Percentiles rank a stretch among this genome's conserved stretches.
These are phyloP conservation scores for Nakazawaea wyomingensis DNA, from an alignment of 805 yeast genomes.

Conservation along the genomic window DNA sequence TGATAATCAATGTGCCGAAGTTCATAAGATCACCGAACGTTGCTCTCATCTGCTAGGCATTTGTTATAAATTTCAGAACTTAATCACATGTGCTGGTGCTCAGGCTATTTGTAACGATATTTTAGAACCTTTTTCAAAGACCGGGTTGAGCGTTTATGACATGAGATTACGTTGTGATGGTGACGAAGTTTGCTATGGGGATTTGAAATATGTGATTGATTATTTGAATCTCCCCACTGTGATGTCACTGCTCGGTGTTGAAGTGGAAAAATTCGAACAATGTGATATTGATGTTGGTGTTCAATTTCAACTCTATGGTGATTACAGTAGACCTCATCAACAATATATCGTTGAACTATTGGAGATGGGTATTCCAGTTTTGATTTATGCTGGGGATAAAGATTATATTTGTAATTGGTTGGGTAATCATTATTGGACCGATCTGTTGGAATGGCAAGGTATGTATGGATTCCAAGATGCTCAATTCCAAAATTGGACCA, in stretches of 20 bases:
- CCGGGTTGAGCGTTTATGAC: slow-evolving; percentile 90
- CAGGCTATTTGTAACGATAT: slow-evolving; percentile 80
- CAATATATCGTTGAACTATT: slow-evolving; percentile 65
- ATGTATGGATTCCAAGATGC: slow-evolving; percentile 35
- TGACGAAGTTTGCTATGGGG: slow-evolving; percentile 62
- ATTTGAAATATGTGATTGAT: slow-evolving; percentile 54
- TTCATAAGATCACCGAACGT: slow-evolving; percentile 64
- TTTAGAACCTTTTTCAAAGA: slow-evolving; percentile 72
- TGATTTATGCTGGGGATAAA: slow-evolving; percentile 93
- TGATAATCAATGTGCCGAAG: slow-evolving; percentile 52
- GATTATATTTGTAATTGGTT: slow-evolving; percentile 96
- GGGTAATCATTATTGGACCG: slow-evolving; percentile 86
- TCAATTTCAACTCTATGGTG: slow-evolving; percentile 81
- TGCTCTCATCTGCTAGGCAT: slow-evolving; percentile 69
- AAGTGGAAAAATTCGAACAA: slow-evolving; percentile 64
- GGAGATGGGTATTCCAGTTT: slow-evolving; percentile 70
- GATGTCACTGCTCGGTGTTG: slow-evolving; percentile 81
- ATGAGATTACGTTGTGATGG: slow-evolving; percentile 72
- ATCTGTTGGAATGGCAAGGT: slow-evolving; percentile 67
- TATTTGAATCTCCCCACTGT: slow-evolving; percentile 77
- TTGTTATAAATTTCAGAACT: slow-evolving; percentile 71
- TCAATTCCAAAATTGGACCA: slow-evolving; percentile 20
- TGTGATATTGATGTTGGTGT: slow-evolving; percentile 71
- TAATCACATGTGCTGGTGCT: slow-evolving; percentile 89
- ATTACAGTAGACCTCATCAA: slow-evolving; percentile 88